Conservation (phyloP, 1,139 yeast genomes). For the Geotrichum carabidarum region DNA sequence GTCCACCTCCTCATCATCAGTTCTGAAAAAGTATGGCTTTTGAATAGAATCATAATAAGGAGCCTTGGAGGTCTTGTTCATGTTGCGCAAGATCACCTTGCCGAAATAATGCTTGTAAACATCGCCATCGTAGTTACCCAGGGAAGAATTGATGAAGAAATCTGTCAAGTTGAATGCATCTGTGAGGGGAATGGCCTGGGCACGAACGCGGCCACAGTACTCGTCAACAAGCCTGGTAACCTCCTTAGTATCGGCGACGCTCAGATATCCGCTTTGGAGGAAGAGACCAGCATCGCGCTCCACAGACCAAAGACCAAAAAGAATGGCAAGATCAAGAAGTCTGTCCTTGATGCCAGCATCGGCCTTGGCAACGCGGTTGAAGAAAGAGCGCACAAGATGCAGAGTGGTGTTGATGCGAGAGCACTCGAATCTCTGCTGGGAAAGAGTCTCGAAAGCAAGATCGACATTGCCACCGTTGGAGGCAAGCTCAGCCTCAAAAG, state of each 20-base stretch:
- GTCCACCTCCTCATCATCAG: conserved; percentile 26
- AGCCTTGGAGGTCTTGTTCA: conserved; percentile 33
- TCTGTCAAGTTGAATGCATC: conserved; percentile 87
- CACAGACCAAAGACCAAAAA: conserved; percentile 66
- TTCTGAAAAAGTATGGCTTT: conserved; percentile 39
- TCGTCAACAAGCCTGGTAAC: conserved; percentile 37
- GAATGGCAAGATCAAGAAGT: conserved; percentile 47
- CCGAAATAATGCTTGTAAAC: conserved; percentile 68
- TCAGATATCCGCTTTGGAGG: conserved; percentile 57
- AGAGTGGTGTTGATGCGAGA: conserved; percentile 37
- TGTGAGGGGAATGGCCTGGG: conserved; percentile 74
- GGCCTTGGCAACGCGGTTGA: conserved; percentile 27
- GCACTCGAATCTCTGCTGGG: conserved; percentile 37
- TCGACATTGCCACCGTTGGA: conserved; percentile 28
- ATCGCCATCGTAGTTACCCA: conserved; percentile 82
- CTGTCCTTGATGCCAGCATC: conserved; percentile 37
- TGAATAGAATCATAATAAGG: conserved; percentile 39
- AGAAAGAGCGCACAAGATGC: conserved; percentile 33
- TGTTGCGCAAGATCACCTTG: conserved; percentile 38
- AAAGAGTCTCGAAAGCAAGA: conserved; percentile 36
- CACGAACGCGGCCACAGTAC: conserved; percentile 44
- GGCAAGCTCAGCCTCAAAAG: conserved; percentile 21
- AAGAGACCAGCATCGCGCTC: conserved; percentile 75
- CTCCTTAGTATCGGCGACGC: conserved; percentile 35
- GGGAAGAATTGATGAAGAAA: conserved; percentile 76